These are phyloP conservation scores for Cladophialophora immunda DNA, from an alignment of 2,329 filamentous ascomycete species.

Conservation along the genomic window DNA sequence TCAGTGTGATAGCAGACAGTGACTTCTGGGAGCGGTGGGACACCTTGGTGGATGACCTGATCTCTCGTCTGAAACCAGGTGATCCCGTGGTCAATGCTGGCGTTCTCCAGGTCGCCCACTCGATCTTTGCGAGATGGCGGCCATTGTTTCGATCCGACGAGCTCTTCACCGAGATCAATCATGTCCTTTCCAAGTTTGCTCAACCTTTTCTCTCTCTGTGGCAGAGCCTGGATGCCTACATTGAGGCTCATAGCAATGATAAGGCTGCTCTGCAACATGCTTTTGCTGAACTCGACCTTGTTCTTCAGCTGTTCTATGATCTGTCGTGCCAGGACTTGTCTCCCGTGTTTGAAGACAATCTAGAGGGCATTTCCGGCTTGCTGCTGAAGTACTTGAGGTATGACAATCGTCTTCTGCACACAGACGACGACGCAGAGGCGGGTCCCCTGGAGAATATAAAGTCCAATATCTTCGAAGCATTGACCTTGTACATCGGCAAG, in stretches of 20 bases:
- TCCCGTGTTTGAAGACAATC: slow-evolving; percentile 90
- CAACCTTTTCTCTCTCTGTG: slow-evolving; percentile 79
- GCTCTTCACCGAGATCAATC: slow-evolving; percentile 93
- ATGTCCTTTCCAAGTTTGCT: slow-evolving; percentile 87
- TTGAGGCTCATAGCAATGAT: slow-evolving; percentile 79
- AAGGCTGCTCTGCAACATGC: slow-evolving; percentile 77
- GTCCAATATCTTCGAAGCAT: slow-evolving; percentile 88
- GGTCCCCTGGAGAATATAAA: slow-evolving; percentile 86
- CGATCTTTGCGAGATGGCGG: slow-evolving; percentile 95
- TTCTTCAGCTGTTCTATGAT: slow-evolving; percentile 93
- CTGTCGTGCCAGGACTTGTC: slow-evolving; percentile 97
- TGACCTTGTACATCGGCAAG: slow-evolving; percentile 92
- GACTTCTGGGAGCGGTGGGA: slow-evolving; percentile 98
- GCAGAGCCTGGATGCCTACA: slow-evolving; percentile 60
- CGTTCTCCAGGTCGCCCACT: slow-evolving; percentile 95
- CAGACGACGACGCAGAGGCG: slow-evolving; percentile 88
- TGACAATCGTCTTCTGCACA: slow-evolving; percentile 81
- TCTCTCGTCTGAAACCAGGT: slow-evolving; percentile 81
- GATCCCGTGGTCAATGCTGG: slow-evolving; percentile 89
- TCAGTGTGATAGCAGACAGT: slow-evolving; percentile 96
- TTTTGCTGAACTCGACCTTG: slow-evolving; percentile 84
- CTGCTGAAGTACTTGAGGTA: slow-evolving; percentile 94
- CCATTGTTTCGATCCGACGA: slow-evolving; percentile 93
- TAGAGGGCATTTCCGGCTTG: slow-evolving; percentile 77
- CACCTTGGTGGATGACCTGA: slow-evolving; percentile 91